Percentiles rank a stretch among this genome's conserved stretches.
These are phyloP conservation scores for Erodium maritimum DNA, from an alignment of 345 rosid species.

Conservation along the genomic window DNA sequence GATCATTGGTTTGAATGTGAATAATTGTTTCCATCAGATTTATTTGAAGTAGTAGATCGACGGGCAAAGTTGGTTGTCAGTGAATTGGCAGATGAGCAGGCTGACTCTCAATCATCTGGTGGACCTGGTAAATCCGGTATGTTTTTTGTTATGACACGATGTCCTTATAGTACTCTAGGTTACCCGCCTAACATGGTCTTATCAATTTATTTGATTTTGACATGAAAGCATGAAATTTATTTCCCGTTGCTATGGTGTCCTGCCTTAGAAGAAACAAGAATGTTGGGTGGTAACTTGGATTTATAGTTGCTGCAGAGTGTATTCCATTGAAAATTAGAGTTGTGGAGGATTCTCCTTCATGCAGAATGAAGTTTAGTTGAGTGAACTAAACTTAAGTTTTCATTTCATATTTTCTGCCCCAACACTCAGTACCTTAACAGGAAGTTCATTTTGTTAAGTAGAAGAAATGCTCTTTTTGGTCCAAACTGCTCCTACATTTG, in stretches of 20 bases:
- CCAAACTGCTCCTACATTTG: no score
- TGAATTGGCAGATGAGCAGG: slow-evolving; percentile 75
- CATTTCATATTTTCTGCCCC: no score
- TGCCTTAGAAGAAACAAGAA: background rate
- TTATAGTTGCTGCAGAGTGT: background rate
- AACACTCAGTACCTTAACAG: no score
- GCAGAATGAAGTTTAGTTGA: background rate
- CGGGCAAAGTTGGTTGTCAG: slow-evolving; percentile 88
- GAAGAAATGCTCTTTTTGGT: no score
- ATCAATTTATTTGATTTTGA: slow-evolving; percentile 3
- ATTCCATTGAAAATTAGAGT: background rate
- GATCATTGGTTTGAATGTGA: slow-evolving; percentile 5
- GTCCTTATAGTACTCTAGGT: background rate
- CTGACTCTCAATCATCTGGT: slow-evolving; percentile 54
- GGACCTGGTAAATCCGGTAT: slow-evolving; percentile 6
- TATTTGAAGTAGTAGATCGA: slow-evolving; percentile 93
- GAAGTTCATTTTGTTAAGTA: no score
- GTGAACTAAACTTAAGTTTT: no score
- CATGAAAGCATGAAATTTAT: background rate
- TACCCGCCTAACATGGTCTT: background rate
- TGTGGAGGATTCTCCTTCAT: background rate
- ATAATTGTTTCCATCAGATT: slow-evolving; percentile 34
- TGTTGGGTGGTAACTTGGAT: background rate
- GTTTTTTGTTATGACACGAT: background rate
- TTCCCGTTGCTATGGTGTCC: background rate